These are phyloP conservation scores for Talaromyces stipitatus DNA, from an alignment of 495 filamentous ascomycete species.

Conservation along the genomic window DNA sequence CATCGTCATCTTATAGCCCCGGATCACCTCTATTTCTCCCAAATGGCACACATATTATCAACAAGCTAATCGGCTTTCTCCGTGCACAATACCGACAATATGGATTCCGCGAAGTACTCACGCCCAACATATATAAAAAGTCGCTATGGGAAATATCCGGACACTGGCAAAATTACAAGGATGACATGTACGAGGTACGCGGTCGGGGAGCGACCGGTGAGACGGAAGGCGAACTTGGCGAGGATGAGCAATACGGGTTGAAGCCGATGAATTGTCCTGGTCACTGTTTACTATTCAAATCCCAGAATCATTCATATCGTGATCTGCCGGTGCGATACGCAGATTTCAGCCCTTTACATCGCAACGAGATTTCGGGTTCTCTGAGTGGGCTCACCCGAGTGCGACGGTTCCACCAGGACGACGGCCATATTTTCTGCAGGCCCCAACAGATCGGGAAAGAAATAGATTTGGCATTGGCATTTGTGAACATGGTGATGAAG, in stretches of 20 bases:
- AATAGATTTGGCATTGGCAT: constrained; percentile 70
- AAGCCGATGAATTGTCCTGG: constrained; percentile 98
- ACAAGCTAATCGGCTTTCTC: constrained; percentile 78
- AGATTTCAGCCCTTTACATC: constrained; percentile 86
- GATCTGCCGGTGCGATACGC: constrained; percentile 87
- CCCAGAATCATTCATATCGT: constrained; percentile 63
- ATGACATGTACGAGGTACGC: constrained; percentile 90
- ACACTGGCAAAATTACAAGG: constrained; percentile 88
- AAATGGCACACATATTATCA: constrained; percentile 77
- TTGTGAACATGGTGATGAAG: constrained; percentile 70
- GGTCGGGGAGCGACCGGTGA: constrained; percentile 48
- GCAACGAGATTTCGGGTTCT: constrained; percentile 82
- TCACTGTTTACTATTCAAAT: constrained; percentile 81
- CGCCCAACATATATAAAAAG: constrained; percentile 89
- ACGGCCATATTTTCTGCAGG: constrained; percentile 91
- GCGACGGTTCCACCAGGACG: constrained; percentile 91
- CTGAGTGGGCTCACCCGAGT: constrained; percentile 83
- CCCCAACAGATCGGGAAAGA: constrained; percentile 75
- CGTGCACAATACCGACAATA: constrained; percentile 80
- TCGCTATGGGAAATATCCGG: constrained; percentile 83
- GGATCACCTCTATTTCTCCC: constrained; percentile 87
- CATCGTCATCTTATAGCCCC: constrained; percentile 69
- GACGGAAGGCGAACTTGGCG: constrained; percentile 36
- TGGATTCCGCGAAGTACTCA: constrained; percentile 87
- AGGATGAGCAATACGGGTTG: constrained; percentile 76